Base-by-base conservation (phyloP, 2,329 filamentous ascomycete genomes). In the Thielaviopsis musarum region DNA sequence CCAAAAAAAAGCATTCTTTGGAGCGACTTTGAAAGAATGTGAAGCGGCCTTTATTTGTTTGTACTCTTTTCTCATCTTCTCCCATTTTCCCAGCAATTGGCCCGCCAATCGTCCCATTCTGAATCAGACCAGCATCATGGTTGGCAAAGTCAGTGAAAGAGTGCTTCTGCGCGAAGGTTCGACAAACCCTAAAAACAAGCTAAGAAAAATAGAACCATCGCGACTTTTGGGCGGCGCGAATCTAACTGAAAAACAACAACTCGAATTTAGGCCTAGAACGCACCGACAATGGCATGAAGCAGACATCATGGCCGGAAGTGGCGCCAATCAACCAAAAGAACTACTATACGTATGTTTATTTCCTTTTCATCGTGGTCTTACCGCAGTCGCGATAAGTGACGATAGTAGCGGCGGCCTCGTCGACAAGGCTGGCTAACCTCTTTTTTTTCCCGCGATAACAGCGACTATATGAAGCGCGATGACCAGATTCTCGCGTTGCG, bases 291-390 rank as follows among this genome's bases (percentile, higher is more conserved):
- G 91, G 91, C 73, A 91, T 98, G 85, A 93, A 91, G 69, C 82
- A 93, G 69, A 88, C 90, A 54, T 94, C 80, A 70, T 98, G 93
- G 91, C 91, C 93, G 10, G 86, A 93, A 68, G 84, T 95, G 61
- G 79, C 82, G 52, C 88, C 93, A 67, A 98, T 98, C 73, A 98
- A 98, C 70, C 93, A 98, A 72, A 98, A 98, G 76, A 98, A 98
- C 72, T 98, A 98, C 72, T 96, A 96, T 71, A 95, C 91, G 88
- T 93, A 78, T 63, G 61, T 58, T n/a, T 24, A 9, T 22, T 51
- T 17, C 48, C n/a, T 22, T 17, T 12, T 19, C 21, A 22, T 10
- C 5, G 19, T 45, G 5, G 54, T 5, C 10, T 12, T 19, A 12
- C 34, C 10, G 22, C 17, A 12, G 1, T 34, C 45, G 54, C 54